phyloP scores from a whole-genome alignment of 441 rosid species.

The Erodium moschatum region DNA sequence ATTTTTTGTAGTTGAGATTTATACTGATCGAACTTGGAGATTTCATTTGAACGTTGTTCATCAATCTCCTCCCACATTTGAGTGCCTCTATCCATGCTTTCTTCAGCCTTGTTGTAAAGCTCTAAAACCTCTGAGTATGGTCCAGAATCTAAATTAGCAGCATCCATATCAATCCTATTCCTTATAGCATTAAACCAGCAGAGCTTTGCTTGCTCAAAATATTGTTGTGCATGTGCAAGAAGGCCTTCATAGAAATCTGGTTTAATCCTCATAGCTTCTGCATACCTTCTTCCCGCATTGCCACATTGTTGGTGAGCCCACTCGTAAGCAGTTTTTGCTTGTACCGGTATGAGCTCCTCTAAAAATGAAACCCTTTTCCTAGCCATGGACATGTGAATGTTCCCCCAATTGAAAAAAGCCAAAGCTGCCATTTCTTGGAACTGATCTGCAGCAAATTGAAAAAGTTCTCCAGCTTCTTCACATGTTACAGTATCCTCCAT shows the following conservation, averaged over 20 bases:
- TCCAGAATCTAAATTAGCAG: conserved; percentile 45
- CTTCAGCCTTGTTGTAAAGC: conserved; percentile 85
- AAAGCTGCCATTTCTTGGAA: conserved; percentile 98
- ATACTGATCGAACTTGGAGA: conserved; percentile 48
- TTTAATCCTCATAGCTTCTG: conserved; percentile 65
- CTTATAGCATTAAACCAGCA: conserved; percentile 78
- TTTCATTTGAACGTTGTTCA: conserved; percentile 59
- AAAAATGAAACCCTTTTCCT: conserved; percentile 57
- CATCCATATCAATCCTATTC: conserved; percentile 25
- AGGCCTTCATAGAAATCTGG: conserved; percentile 83
- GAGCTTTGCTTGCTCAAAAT: conserved; percentile 87
- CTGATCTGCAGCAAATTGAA: conserved; percentile 68
- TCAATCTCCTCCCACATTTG: conserved; percentile 88
- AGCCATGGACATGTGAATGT: conserved; percentile 86
- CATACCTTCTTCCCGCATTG: conserved; percentile 57
- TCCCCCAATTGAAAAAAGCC: conserved; percentile 93
- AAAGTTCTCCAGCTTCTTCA: conserved; percentile 78
- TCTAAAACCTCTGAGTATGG: conserved; percentile 59
- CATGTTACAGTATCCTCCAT: conserved; percentile 83
- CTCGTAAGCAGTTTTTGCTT: conserved; percentile 47
- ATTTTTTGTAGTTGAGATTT: conserved; percentile 49
- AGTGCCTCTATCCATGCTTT: conserved; percentile 80
- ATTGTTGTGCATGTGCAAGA: conserved; percentile 83
- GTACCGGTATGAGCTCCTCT: conserved; percentile 53
- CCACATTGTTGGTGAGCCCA: conserved; percentile 65